Evolutionary conservation across 2,329 filamentous ascomycete genomes (phyloP).

Genomic region (Microcyclospora pomicola): DNA sequence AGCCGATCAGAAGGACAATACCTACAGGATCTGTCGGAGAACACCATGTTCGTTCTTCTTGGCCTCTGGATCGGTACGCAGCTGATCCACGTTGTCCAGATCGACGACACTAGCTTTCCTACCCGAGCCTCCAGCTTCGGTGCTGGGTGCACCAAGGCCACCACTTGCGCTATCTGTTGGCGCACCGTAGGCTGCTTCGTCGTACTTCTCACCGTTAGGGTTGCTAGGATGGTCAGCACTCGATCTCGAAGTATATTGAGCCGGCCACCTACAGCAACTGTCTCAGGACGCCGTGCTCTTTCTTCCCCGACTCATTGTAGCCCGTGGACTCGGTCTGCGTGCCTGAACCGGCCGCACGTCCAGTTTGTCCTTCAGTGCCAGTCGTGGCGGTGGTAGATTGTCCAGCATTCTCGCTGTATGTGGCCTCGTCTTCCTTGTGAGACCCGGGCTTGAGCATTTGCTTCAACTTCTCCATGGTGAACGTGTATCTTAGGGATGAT

Average conservation of each 20-base stretch:
- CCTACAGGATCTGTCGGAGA: background rate
- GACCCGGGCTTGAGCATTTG: slow-evolving; percentile 10
- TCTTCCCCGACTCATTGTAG: slow-evolving; percentile 2
- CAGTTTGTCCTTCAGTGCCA: too few relatives aligned
- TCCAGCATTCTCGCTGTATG: slow-evolving; percentile 12
- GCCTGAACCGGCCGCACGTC: too few relatives aligned
- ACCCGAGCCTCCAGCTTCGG: background rate
- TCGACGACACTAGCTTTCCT: too few relatives aligned
- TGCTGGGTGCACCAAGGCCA: background rate
- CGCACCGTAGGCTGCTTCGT: background rate
- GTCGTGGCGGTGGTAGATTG: too few relatives aligned
- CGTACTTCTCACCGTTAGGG: background rate
- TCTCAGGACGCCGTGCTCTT: slow-evolving; percentile 8
- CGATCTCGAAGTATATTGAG: too few relatives aligned
- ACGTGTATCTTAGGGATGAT: background rate
- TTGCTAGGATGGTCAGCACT: background rate
- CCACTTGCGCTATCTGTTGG: background rate
- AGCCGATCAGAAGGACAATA: background rate
- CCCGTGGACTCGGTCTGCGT: too few relatives aligned
- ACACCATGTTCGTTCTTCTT: slow-evolving; percentile 3
- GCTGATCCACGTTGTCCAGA: background rate
- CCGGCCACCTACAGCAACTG: slow-evolving; percentile 5
- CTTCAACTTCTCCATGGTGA: slow-evolving; percentile 7
- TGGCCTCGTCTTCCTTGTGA: slow-evolving; percentile 20
- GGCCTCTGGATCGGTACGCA: slow-evolving; percentile 2